Conservation (phyloP, 2,329 filamentous ascomycete genomes). For the Apiospora rasikravindrae region DNA sequence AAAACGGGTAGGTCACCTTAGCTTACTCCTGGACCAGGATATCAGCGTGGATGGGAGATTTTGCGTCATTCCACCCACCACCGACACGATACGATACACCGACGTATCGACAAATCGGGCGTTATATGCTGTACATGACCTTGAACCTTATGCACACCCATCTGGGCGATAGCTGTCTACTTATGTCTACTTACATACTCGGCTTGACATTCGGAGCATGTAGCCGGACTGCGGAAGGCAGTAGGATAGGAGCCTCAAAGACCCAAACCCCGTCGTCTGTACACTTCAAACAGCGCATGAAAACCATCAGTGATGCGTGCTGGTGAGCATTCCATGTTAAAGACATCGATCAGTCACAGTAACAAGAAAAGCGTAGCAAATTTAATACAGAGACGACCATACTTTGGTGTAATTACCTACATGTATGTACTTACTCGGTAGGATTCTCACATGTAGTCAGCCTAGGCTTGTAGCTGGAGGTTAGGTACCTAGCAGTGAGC, state of each 20-base stretch:
- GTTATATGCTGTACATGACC: background rate
- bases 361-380: too few relatives aligned
- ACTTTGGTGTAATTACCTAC: too few relatives aligned
- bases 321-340: too few relatives aligned
- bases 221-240: background rate
- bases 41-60: background rate
- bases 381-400: too few relatives aligned
- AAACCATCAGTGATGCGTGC: background rate
- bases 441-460: background rate
- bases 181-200: background rate
- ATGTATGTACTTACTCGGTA: background rate
- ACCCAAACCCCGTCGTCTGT: background rate
- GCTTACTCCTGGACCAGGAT: background rate
- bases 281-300: background rate
- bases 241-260: background rate
- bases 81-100: background rate
- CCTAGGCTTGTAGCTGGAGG: background rate
- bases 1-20: background rate
- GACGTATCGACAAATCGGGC: background rate
- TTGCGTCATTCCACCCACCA: conserved; percentile 12
- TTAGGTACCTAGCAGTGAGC: background rate
- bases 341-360: too few relatives aligned
- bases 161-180: too few relatives aligned
- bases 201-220: background rate
- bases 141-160: too few relatives aligned